Evolutionary conservation across 805 yeast genomes (phyloP).

Genomic region (Candida adriatica): DNA sequence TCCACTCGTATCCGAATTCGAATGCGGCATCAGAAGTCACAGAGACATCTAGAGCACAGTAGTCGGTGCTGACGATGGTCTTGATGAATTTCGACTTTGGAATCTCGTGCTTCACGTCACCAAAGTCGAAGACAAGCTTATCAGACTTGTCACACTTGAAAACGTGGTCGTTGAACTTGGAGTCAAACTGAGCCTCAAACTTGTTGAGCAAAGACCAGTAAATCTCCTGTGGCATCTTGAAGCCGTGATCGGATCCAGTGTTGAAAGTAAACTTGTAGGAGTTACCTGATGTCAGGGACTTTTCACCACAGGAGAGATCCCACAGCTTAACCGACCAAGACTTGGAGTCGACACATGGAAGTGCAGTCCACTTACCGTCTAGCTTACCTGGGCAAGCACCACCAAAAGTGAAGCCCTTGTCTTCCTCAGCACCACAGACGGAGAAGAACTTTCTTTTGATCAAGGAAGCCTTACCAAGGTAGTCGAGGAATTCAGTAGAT

Average conservation of each 20-base stretch:
- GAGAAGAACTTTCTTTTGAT: slow-evolving; percentile 12
- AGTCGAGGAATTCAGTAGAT: slow-evolving; percentile 8
- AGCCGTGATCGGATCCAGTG: slow-evolving; percentile 14
- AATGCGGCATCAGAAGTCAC: slow-evolving; percentile 6
- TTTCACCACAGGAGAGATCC: slow-evolving; percentile 15
- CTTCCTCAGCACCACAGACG: slow-evolving; percentile 10
- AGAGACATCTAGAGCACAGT: slow-evolving; percentile 12
- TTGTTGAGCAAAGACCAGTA: slow-evolving; percentile 9
- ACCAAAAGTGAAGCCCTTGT: slow-evolving; percentile 33
- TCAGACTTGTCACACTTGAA: slow-evolving; percentile 11
- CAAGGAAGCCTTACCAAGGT: slow-evolving; percentile 4
- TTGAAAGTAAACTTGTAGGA: slow-evolving; percentile 11
- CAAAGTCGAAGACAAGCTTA: slow-evolving; percentile 12
- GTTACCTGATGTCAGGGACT: slow-evolving; percentile 8
- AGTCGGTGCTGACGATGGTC: slow-evolving; percentile 8
- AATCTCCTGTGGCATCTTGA: slow-evolving; percentile 13
- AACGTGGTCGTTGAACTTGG: slow-evolving; percentile 7
- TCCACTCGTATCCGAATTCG: slow-evolving; percentile 15
- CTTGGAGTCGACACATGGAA: slow-evolving; percentile 5
- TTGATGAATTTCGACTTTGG: slow-evolving; percentile 9
- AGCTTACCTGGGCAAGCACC: slow-evolving; percentile 45
- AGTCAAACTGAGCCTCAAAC: slow-evolving; percentile 12
- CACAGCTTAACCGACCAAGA: slow-evolving; percentile 21
- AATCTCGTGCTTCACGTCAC: slow-evolving; percentile 10
- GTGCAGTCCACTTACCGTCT: slow-evolving; percentile 29